Evolutionary conservation across 106 monocot genomes (phyloP).

Genomic region (Phalaenopsis equestris): DNA sequence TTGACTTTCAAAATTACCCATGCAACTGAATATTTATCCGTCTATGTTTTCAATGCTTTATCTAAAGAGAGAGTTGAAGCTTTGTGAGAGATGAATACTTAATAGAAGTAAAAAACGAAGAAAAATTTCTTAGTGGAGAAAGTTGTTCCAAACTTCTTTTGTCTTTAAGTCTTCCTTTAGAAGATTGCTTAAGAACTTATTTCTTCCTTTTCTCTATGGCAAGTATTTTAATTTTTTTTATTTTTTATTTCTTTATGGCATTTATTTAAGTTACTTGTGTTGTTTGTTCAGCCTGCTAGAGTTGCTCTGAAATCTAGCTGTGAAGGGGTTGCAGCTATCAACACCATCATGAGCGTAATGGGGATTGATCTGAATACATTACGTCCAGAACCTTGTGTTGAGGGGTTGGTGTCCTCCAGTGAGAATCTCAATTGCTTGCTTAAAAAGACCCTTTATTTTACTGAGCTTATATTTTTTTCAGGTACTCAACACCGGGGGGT

Average conservation of each 20-base stretch:
- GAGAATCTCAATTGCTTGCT: conserved; percentile 1
- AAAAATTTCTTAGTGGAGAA: not conserved
- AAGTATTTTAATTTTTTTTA: not conserved
- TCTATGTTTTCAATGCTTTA: not conserved
- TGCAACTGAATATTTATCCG: not conserved
- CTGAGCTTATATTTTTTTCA: conserved; percentile 16
- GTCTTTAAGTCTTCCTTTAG: not conserved
- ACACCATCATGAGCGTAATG: conserved; percentile 99
- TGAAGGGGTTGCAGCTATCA: conserved; percentile 92
- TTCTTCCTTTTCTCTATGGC: not conserved
- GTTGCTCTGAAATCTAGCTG: conserved; percentile 72
- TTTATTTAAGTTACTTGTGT: conserved; percentile 1
- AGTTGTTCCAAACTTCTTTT: not conserved
- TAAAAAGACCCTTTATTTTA: not conserved
- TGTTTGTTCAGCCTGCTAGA: conserved; percentile 69
- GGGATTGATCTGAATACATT: conserved; percentile 89
- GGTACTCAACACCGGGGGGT: conserved; percentile 93
- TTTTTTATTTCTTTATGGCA: not conserved
- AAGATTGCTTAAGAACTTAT: not conserved
- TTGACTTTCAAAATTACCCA: not conserved
- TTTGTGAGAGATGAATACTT: not conserved
- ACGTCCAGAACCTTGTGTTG: conserved; percentile 94
- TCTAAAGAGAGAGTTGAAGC: not conserved
- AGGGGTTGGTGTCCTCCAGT: conserved; percentile 50
- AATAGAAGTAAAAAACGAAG: not conserved